Evolutionary conservation across 176 grass and related monocot species (phyloP), one percentile per base, ranked within the genome.

Genomic region (Urochloa ruziziensis): DNA sequence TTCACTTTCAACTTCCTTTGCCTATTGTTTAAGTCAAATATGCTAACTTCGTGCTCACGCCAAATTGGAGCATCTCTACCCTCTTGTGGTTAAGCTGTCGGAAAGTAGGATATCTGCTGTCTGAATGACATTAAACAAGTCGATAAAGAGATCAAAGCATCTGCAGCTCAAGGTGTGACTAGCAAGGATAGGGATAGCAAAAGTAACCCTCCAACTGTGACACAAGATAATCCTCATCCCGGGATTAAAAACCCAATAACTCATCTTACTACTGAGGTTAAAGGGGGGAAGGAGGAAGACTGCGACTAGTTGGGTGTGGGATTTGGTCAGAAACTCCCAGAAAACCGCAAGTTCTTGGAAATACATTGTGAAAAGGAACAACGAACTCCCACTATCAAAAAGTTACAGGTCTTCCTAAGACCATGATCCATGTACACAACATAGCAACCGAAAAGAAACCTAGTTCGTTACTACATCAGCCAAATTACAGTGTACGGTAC

Each of bases 41-140:
- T 81, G 62, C 56, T 51, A 70, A 82, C 88, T 89, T 77, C 21
- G 33, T 63, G 56, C 60, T 77, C 78, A 85, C 63, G 77, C 78
- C 28, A 81, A 44, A 71, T 34, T 42, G 1, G 7, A 11, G 73
- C 63, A 83, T 79, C 74, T 70, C 19, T 28, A 49, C 30, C 35
- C 15, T 11, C 62, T 27, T 15, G 3, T 77, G 35, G 74, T 14
- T 46, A 46, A 46, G 43, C 43, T 46, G 43, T 46, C 43, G 43
- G 10, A 46, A 46, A 46, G 43, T 46, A 46, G 43, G 43, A 46
- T 46, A 46, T 46, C 37, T 43, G 43, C 14, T 46, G 43, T 46
- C 43, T 46, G 43, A 46, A 46, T 44, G 42, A 13, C 25, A 29
- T 16, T 23, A 25, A 3, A 56, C 60, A 75, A 10, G 19, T 42